Conservation (phyloP, 2,329 filamentous ascomycete genomes). For the Aphanocladium album region DNA sequence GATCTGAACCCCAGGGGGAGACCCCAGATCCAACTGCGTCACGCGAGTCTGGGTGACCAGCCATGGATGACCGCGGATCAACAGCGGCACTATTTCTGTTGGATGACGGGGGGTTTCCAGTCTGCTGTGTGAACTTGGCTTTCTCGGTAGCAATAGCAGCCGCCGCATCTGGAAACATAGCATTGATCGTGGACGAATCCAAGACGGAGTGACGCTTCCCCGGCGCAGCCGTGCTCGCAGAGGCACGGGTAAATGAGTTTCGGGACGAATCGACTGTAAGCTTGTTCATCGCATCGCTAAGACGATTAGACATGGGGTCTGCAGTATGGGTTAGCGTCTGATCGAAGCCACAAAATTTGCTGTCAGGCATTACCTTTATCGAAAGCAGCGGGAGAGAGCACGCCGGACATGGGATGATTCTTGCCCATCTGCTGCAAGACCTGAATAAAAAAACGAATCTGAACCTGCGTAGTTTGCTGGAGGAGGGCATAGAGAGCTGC, state of each 20-base stretch:
- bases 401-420: slow-evolving; percentile 92
- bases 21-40: slow-evolving; percentile 30
- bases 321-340: slow-evolving; percentile 18
- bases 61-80: slow-evolving; percentile 70
- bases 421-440: slow-evolving; percentile 99
- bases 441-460: slow-evolving; percentile 98
- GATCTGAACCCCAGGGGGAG: slow-evolving; percentile 70
- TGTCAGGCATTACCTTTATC: slow-evolving; percentile 69
- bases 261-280: slow-evolving; percentile 81
- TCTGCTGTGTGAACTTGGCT: slow-evolving; percentile 94
- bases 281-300: slow-evolving; percentile 96
- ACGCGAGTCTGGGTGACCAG: slow-evolving; percentile 42
- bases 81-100: slow-evolving; percentile 86
- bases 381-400: slow-evolving; percentile 91
- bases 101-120: slow-evolving; percentile 80
- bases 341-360: neutral
- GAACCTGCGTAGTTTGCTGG: slow-evolving; percentile 97
- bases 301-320: slow-evolving; percentile 96
- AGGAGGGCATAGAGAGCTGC: slow-evolving; percentile 91
- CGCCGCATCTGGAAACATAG: slow-evolving; percentile 98
- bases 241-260: slow-evolving; percentile 78
- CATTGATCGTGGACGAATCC: slow-evolving; percentile 88
- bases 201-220: slow-evolving; percentile 93
- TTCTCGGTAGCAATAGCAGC: slow-evolving; percentile 98
- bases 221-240: slow-evolving; percentile 64